Evolutionary conservation across 2,329 filamentous ascomycete genomes (phyloP).

Genomic region (Ambrosiella beaveri): DNA sequence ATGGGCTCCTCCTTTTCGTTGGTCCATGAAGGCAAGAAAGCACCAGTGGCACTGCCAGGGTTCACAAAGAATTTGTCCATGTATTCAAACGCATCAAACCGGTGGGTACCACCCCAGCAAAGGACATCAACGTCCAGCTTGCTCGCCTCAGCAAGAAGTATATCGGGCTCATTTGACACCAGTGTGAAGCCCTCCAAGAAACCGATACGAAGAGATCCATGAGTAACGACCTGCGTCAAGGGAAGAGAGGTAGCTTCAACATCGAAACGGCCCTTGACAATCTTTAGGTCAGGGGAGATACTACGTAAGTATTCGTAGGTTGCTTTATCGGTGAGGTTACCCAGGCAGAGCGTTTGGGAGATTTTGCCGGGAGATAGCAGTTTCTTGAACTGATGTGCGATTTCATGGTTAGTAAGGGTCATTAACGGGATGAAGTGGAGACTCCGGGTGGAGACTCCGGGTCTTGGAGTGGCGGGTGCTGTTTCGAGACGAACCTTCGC

Average conservation of each 20-base stretch:
- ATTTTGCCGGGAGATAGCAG: constrained; percentile 72
- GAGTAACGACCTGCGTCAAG: constrained; percentile 47
- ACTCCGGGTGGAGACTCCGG: background rate
- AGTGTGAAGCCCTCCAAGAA: constrained; percentile 53
- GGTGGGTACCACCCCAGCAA: constrained; percentile 51
- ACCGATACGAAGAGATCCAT: constrained; percentile 47
- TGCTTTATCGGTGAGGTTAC: constrained; percentile 62
- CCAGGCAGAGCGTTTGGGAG: constrained; percentile 62
- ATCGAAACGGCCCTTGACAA: constrained; percentile 50
- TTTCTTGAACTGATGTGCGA: constrained; percentile 52
- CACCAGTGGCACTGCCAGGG: constrained; percentile 48
- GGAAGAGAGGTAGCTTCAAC: constrained; percentile 49
- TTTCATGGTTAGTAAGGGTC: background rate
- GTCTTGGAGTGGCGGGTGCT: background rate
- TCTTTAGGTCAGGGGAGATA: constrained; percentile 55
- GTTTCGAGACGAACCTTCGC: constrained; percentile 46
- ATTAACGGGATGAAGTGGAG: background rate
- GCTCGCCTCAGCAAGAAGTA: constrained; percentile 50
- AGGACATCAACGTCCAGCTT: constrained; percentile 51
- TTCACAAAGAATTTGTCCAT: constrained; percentile 62
- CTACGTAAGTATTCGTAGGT: constrained; percentile 68
- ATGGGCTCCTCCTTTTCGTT: constrained; percentile 52
- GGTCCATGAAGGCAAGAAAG: constrained; percentile 40
- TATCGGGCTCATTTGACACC: constrained; percentile 48
- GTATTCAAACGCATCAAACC: constrained; percentile 55